Evolutionary conservation across 352 stramenopile species (phyloP), one percentile per base, ranked within the genome.

Genomic region (Phytopythium chamaehyphon): DNA sequence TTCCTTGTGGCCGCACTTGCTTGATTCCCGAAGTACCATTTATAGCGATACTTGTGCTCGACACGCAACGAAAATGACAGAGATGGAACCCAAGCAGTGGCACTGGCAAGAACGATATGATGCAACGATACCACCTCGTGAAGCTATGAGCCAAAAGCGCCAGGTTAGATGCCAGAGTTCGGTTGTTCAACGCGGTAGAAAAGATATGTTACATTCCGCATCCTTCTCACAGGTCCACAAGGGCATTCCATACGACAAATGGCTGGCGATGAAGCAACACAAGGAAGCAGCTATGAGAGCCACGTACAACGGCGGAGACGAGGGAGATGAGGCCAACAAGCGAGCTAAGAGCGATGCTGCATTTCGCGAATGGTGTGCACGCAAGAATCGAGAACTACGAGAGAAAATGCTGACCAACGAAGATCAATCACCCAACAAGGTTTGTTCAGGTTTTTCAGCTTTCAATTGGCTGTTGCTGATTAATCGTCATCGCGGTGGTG

Each of bases 41-140:
- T n/a, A n/a, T n/a, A n/a, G n/a, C n/a, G n/a, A 50, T 26, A n/a
- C 26, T 6, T 21, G 3, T 10, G 28, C 28, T 3, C 39, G 45
- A 40, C 18, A 12, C 18, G 18, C 28, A 23, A 50, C n/a, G 6
- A n/a, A 50, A n/a, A 6, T 45, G 16, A 50, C 39, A 9, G 60
- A 21, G 18, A 54, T 47, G 35, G 18, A 43, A 47, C 36, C 36
- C 26, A 23, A 43, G 26, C 10, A 43, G 24, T 90, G 79, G 76
- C 79, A 90, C 61, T 90, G 79, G 79, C 76, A 83, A 42, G 68
- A 90, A 61, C 73, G 72, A 16, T 72, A 75, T 36, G 58, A 73
- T 16, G 53, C 40, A 12, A 40, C 55, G 24, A 50, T 3, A 1
- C 60, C 69, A n/a, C 60, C 60, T 15, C 73, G 80, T 51, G 65